Evolutionary conservation across 2,329 filamentous ascomycete species (phyloP).

Genomic region (Penicillium nordicum): DNA sequence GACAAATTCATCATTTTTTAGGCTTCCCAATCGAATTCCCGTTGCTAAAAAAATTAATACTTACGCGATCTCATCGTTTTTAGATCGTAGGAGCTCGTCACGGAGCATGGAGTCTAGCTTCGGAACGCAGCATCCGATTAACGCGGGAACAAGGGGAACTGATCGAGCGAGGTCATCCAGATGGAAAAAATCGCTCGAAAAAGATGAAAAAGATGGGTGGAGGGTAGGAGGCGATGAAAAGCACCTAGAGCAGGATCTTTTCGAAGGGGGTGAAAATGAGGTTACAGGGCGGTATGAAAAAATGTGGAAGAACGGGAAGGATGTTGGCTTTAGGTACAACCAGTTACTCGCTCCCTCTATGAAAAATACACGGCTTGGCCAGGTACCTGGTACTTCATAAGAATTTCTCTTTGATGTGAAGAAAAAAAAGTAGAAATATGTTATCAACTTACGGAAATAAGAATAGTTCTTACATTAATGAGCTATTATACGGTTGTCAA

Average conservation of each 20-base stretch:
- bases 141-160: constrained; percentile 43
- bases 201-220: constrained; percentile 44
- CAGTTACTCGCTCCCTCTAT: constrained; percentile 9
- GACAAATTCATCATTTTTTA: constrained; percentile 24
- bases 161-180: constrained; percentile 43
- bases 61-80: constrained; percentile 52
- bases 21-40: not conserved
- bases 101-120: constrained; percentile 49
- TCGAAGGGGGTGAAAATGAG: constrained; percentile 15
- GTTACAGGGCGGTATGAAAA: constrained; percentile 13
- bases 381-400: constrained; percentile 9
- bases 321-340: constrained; percentile 11
- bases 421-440: not conserved
- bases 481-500: not conserved
- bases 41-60: constrained; percentile 34
- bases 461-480: not conserved
- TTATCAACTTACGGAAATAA: not conserved
- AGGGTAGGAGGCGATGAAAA: constrained; percentile 38
- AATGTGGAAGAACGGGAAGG: constrained; percentile 12
- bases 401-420: not conserved
- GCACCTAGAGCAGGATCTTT: constrained; percentile 18
- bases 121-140: constrained; percentile 50
- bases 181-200: constrained; percentile 44
- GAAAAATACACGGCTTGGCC: constrained; percentile 9
- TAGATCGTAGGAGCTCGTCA: constrained; percentile 49